Evolutionary conservation across 2,329 filamentous ascomycete species (phyloP).

Genomic region (Stromatinia cepivora): DNA sequence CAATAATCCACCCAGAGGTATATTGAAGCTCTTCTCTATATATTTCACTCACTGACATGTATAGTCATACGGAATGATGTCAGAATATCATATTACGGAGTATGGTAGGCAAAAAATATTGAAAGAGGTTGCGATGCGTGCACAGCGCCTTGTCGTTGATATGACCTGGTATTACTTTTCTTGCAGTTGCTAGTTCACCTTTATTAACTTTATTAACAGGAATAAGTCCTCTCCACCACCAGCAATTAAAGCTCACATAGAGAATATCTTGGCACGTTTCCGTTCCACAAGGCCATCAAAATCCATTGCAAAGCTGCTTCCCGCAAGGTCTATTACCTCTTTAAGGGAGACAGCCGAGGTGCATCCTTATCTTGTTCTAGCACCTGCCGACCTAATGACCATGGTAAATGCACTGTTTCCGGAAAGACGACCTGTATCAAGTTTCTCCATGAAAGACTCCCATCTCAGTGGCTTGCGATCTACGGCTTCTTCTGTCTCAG

Average conservation of each 20-base stretch:
- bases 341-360: constrained; percentile 75
- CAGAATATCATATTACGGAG: constrained; percentile 89
- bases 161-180: constrained; percentile 55
- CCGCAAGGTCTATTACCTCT: constrained; percentile 70
- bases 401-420: constrained; percentile 84
- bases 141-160: constrained; percentile 77
- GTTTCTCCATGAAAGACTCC: constrained; percentile 47
- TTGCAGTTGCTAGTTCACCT: neutral
- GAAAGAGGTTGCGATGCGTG: constrained; percentile 76
- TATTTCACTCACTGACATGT: constrained; percentile 28
- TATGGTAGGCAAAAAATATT: constrained; percentile 82
- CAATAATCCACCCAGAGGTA: constrained; percentile 87
- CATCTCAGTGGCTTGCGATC: constrained; percentile 63
- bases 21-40: constrained; percentile 29
- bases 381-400: constrained; percentile 75
- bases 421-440: constrained; percentile 64
- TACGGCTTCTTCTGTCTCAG: constrained; percentile 67
- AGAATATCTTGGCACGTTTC: constrained; percentile 69
- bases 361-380: constrained; percentile 77
- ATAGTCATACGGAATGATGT: constrained; percentile 65
- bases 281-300: constrained; percentile 45
- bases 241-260: constrained; percentile 66
- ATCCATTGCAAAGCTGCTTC: constrained; percentile 60
- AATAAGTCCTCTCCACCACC: constrained; percentile 63
- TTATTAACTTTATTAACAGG: constrained; percentile 40